A percentile compares a stretch with the other conserved stretches of the same genome.
Conservation (phyloP, 2,329 filamentous ascomycete genomes). For the Verticillium tricorpus region DNA sequence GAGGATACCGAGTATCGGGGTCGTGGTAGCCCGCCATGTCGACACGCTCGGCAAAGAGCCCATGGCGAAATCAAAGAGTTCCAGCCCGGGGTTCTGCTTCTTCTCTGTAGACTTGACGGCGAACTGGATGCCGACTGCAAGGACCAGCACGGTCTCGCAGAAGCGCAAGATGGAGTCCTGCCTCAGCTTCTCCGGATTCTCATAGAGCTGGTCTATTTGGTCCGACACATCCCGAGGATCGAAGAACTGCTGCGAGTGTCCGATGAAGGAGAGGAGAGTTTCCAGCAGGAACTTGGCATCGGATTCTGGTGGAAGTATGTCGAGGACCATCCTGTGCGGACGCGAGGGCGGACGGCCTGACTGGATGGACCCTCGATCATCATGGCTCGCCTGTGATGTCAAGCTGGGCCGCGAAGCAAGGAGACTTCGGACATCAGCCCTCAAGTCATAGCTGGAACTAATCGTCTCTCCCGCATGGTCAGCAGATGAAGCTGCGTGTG, state of each 20-base stretch:
- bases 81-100: neutral
- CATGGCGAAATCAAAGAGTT: neutral
- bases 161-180: neutral
- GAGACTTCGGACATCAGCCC: neutral
- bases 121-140: neutral
- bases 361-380: neutral
- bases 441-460: neutral
- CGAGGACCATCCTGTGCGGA: neutral
- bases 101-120: neutral
- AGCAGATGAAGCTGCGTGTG: neutral
- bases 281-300: neutral
- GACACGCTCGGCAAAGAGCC: neutral
- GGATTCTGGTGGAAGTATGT: neutral
- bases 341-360: neutral
- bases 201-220: neutral
- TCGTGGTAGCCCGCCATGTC: neutral
- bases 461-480: neutral
- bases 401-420: neutral
- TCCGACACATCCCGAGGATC: neutral
- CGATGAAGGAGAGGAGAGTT: neutral
- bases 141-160: neutral
- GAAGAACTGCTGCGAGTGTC: conserved; percentile 1
- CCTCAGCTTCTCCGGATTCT: neutral
- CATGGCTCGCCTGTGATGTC: neutral
- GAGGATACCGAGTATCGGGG: neutral